These are phyloP conservation scores for Letharia lupina DNA, from an alignment of 495 filamentous ascomycete species.

Conservation along the genomic window DNA sequence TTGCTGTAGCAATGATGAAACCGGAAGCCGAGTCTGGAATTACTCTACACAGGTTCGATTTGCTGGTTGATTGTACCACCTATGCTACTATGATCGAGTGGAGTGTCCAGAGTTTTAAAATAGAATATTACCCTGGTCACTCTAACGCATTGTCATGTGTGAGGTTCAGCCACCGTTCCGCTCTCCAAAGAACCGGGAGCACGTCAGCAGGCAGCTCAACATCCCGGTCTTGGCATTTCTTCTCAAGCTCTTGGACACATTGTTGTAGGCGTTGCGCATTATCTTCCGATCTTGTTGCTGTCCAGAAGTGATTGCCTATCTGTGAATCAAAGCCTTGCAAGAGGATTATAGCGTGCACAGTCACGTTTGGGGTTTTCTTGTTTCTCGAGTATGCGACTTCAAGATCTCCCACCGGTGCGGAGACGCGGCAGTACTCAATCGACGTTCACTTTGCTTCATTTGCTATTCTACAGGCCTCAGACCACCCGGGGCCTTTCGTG, in stretches of 20 bases:
- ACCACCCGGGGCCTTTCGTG: constrained; percentile 16
- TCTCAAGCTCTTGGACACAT: constrained; percentile 6
- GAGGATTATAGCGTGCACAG: background rate
- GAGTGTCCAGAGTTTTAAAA: background rate
- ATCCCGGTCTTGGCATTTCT: constrained; percentile 16
- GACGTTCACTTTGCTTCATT: background rate
- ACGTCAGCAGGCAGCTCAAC: constrained; percentile 14
- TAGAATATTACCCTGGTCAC: background rate
- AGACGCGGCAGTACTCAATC: constrained; percentile 4
- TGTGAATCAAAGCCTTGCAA: background rate
- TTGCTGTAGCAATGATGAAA: background rate
- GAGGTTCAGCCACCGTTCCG: constrained; percentile 17
- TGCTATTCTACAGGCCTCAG: constrained; percentile 10
- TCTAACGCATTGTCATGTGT: background rate
- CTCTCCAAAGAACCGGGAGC: constrained; percentile 15
- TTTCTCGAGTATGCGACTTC: constrained; percentile 1
- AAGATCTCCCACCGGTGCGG: constrained; percentile 1
- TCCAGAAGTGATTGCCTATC: constrained; percentile 6
- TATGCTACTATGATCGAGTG: background rate
- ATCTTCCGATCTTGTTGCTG: background rate
- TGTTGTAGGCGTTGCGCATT: background rate
- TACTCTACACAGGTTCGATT: background rate
- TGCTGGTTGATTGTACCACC: background rate
- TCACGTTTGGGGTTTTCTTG: background rate
- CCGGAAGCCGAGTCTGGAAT: no score